Percentiles rank a stretch among this genome's conserved stretches.
These are phyloP conservation scores for Phialophora tarda DNA, from an alignment of 2,329 filamentous ascomycete species.

Conservation along the genomic window DNA sequence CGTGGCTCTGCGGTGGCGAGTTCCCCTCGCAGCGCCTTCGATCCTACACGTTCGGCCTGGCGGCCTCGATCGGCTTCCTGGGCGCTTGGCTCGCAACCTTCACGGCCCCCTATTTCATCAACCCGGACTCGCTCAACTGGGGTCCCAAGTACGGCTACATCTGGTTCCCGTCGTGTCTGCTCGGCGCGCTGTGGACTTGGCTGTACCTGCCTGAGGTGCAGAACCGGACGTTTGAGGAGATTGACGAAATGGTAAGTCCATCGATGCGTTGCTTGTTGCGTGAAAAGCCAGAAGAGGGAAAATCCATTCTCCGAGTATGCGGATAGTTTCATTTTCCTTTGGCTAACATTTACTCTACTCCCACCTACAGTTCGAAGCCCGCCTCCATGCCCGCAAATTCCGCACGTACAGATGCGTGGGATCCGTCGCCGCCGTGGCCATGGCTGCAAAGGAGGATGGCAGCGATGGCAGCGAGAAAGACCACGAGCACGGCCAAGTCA, in stretches of 20 bases:
- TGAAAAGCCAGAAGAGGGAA: neutral
- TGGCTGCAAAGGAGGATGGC: constrained; percentile 30
- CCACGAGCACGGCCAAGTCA: constrained; percentile 27
- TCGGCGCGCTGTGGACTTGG: constrained; percentile 32
- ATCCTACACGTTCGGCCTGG: constrained; percentile 63
- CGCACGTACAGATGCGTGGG: constrained; percentile 47
- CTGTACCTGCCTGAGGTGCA: constrained; percentile 60
- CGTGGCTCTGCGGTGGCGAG: constrained; percentile 62
- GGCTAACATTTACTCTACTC: constrained; percentile 16
- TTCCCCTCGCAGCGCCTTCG: constrained; percentile 63
- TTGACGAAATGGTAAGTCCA: constrained; percentile 39
- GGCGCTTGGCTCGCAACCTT: constrained; percentile 64
- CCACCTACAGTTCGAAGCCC: constrained; percentile 46
- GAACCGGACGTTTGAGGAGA: constrained; percentile 46
- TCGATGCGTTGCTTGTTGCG: neutral
- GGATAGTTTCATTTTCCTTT: neutral
- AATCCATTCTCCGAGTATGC: neutral
- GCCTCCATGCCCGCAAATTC: constrained; percentile 47
- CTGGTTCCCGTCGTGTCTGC: constrained; percentile 48
- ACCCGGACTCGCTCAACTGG: constrained; percentile 60
- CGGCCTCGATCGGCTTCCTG: constrained; percentile 60
- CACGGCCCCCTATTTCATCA: constrained; percentile 66
- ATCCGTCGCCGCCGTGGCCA: constrained; percentile 33
- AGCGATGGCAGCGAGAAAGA: constrained; percentile 24
- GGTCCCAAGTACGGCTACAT: constrained; percentile 65